A percentile compares a stretch with the other conserved stretches of the same genome.
Conservation (phyloP, 2,329 filamentous ascomycete species). For the Aureobasidium sp. region DNA sequence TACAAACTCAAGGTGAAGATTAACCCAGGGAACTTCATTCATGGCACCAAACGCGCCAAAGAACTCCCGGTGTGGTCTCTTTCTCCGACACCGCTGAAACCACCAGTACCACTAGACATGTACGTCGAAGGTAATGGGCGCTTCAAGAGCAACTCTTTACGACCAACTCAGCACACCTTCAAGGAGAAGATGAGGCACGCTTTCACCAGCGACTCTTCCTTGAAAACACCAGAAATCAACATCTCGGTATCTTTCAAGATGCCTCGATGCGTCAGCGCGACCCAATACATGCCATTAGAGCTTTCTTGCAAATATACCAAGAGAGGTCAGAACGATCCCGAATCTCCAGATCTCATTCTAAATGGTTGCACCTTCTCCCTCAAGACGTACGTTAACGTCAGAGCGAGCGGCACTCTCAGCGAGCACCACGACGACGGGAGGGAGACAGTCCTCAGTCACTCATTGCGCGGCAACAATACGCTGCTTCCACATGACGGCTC, state of each 20-base stretch:
- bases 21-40: neutral
- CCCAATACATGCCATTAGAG: neutral
- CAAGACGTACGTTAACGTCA: neutral
- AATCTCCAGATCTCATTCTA: neutral
- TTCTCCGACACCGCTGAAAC: neutral
- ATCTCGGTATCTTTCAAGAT: neutral
- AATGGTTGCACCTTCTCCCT: neutral
- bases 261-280: neutral
- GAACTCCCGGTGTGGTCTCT: neutral
- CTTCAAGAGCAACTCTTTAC: constrained; percentile 7
- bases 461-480: neutral
- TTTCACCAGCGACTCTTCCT: neutral
- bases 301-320: neutral
- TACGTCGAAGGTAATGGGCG: neutral
- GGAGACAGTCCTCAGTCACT: neutral
- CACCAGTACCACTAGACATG: neutral
- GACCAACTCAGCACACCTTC: constrained; percentile 1
- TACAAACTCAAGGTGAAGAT: constrained; percentile 10
- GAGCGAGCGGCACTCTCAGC: neutral
- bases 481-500: neutral
- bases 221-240: constrained; percentile 6
- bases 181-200: constrained; percentile 10
- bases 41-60: neutral
- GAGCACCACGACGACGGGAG: neutral
- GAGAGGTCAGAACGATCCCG: neutral